A percentile compares a stretch with the other conserved stretches of the same genome.
Evolutionary conservation across 148 eudicot genomes (phyloP).

Genomic region (Rhododendron ferrugineum): DNA sequence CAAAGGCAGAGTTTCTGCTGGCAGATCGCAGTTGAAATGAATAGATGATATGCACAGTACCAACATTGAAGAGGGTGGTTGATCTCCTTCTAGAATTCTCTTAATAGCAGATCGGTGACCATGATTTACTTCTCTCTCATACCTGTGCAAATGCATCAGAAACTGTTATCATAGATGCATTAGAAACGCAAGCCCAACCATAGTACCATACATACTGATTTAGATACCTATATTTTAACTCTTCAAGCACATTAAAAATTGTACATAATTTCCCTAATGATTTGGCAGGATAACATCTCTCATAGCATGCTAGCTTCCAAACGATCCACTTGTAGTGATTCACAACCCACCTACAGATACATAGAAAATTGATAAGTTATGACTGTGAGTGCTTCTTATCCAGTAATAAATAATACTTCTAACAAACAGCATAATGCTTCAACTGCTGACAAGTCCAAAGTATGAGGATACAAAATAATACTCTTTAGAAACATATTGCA

Average conservation of each 20-base stretch:
- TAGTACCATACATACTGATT: conserved; percentile 4
- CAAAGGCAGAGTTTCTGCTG: conserved; percentile 21
- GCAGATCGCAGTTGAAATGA: conserved; percentile 18
- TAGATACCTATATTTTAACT: conserved; percentile 69
- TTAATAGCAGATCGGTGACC: conserved; percentile 86
- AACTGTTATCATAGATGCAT: conserved; percentile 9
- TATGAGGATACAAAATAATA: conserved; percentile 25
- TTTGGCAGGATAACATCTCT: conserved; percentile 63
- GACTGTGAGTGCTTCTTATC: neutral
- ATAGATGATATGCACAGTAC: conserved; percentile 75
- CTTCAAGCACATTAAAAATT: conserved; percentile 67
- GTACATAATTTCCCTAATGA: conserved; percentile 42
- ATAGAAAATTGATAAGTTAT: conserved; percentile 5
- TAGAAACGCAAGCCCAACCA: neutral
- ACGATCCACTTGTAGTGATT: conserved; percentile 99
- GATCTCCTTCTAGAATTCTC: conserved; percentile 88
- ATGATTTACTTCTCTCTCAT: conserved; percentile 92
- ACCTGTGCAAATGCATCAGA: conserved; percentile 40
- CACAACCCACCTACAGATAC: conserved; percentile 67
- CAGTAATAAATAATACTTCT: neutral
- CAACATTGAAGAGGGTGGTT: conserved; percentile 68
- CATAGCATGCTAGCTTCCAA: conserved; percentile 95
- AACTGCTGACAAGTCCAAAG: neutral
- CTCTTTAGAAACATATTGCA: conserved; percentile 57
- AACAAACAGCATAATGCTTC: neutral